phyloP scores from a whole-genome alignment of 164 flowering plant genomes.

The Aristolochia californica region DNA sequence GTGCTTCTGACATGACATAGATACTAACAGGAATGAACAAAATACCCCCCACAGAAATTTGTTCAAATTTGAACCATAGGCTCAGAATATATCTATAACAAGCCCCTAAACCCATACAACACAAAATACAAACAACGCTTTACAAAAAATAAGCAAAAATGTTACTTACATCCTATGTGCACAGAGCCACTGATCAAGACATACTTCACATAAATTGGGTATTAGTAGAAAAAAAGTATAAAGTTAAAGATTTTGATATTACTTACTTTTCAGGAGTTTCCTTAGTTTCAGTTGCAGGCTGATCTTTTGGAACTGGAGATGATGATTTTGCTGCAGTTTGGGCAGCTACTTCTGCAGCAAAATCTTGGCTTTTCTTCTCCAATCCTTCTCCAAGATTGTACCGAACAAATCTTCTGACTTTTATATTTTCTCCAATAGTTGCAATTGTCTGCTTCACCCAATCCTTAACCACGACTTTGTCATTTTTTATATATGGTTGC shows the following conservation, averaged over 20 bases:
- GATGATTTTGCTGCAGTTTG: constrained; percentile 71
- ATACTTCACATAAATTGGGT: background rate
- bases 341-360: constrained; percentile 99
- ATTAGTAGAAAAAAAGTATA: too few relatives aligned
- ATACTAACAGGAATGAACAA: too few relatives aligned
- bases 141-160: background rate
- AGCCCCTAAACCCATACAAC: background rate
- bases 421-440: constrained; percentile 92
- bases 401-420: constrained; percentile 76
- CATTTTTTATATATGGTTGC: constrained; percentile 87
- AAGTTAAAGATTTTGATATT: background rate
- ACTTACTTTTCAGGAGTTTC: constrained; percentile 64
- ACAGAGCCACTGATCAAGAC: too few relatives aligned
- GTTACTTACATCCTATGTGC: too few relatives aligned
- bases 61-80: background rate
- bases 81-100: background rate
- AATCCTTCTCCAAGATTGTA: constrained; percentile 95
- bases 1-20: too few relatives aligned
- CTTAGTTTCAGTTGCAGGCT: constrained; percentile 39
- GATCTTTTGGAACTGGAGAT: constrained; percentile 29
- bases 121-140: background rate
- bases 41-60: too few relatives aligned
- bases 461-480: constrained; percentile 73
- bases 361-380: constrained; percentile 91
- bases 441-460: constrained; percentile 91